Conservation (phyloP, 2,329 filamentous ascomycete genomes). For the Hymenoscyphus infarciens region DNA sequence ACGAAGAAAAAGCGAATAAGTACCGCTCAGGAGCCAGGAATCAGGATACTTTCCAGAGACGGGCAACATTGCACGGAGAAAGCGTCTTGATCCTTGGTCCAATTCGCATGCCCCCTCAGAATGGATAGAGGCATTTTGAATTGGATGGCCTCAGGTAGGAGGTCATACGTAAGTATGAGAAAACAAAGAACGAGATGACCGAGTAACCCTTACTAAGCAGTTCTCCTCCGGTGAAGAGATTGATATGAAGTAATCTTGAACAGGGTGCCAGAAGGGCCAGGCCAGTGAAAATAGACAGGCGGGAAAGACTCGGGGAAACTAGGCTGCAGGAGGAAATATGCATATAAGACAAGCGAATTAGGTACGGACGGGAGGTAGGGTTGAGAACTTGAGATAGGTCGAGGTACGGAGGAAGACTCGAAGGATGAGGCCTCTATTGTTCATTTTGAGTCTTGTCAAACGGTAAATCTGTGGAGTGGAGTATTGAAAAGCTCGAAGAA, state of each 20-base stretch:
- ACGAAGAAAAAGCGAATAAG: not conserved
- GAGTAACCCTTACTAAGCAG: not conserved
- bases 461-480: too few species aligned
- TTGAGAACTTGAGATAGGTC: constrained; percentile 1
- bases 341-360: not conserved
- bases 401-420: not conserved
- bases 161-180: not conserved
- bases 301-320: not conserved
- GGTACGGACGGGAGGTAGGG: too few species aligned
- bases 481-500: too few species aligned
- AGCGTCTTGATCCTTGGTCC: not conserved
- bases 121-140: not conserved
- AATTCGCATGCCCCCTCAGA: not conserved
- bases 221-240: not conserved
- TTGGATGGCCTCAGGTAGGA: not conserved
- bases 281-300: not conserved
- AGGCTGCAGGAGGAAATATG: not conserved
- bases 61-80: not conserved
- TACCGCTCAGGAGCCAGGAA: too few species aligned
- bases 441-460: not conserved
- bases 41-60: not conserved
- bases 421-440: not conserved
- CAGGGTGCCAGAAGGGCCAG: too few species aligned
- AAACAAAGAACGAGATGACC: not conserved
- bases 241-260: not conserved